Evolutionary conservation across 2,329 filamentous ascomycete genomes (phyloP).

Genomic region (Xylaria polymorpha): DNA sequence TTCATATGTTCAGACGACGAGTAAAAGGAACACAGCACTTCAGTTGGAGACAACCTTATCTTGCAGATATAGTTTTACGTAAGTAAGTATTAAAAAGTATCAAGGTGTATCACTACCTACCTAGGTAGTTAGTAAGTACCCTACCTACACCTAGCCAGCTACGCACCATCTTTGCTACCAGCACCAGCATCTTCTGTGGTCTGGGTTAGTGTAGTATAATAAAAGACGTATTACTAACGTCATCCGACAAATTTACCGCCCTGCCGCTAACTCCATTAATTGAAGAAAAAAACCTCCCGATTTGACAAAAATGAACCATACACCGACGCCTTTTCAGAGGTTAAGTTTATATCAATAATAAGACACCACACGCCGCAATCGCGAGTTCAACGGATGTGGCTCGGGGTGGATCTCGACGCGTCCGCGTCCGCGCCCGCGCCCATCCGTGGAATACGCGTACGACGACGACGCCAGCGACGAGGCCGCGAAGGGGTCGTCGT

Average conservation of each 20-base stretch:
- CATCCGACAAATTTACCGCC: background rate
- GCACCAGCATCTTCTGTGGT: background rate
- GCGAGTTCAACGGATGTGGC: conserved; percentile 12
- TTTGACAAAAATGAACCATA: background rate
- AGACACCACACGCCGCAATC: conserved; percentile 4
- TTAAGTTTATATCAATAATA: background rate
- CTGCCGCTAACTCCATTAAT: background rate
- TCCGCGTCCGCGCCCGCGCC: background rate
- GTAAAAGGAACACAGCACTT: background rate
- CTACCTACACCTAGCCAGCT: background rate
- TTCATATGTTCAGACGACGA: background rate
- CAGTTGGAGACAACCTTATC: background rate
- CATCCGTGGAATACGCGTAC: conserved; percentile 32
- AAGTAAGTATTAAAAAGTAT: background rate
- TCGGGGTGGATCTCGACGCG: conserved; percentile 20
- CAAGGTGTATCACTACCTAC: background rate
- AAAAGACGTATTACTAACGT: background rate
- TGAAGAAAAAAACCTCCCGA: too few species aligned
- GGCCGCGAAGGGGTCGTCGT: conserved; percentile 41
- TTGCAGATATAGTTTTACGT: background rate
- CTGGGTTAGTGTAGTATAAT: background rate
- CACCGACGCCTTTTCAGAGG: background rate
- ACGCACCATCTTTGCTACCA: background rate
- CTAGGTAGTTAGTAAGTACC: too few species aligned
- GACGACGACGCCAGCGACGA: conserved; percentile 21